Conservation (phyloP, 164 flowering plant genomes). For the Stephania cephalantha region DNA sequence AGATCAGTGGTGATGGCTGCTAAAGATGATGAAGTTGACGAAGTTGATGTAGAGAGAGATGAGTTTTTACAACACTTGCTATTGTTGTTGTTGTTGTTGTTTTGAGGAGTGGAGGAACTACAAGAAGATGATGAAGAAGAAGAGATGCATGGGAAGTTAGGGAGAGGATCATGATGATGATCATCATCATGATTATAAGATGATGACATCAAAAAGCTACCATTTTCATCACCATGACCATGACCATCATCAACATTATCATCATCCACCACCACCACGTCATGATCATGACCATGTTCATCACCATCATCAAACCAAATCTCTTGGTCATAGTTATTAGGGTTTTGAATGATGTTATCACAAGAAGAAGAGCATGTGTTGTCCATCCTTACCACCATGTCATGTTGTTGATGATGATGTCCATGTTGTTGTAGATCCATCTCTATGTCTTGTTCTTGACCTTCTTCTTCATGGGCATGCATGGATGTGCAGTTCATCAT, state of each 20-base stretch:
- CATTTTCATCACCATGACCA: constrained; percentile 12
- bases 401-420: too few species aligned
- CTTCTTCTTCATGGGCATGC: constrained; percentile 4
- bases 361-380: too few species aligned
- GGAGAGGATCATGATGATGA: constrained; percentile 59
- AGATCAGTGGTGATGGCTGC: neutral
- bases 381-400: too few species aligned
- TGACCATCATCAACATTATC: neutral
- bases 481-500: neutral
- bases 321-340: constrained; percentile 12
- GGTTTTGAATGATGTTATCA: too few species aligned
- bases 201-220: neutral
- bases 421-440: too few species aligned
- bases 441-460: neutral
- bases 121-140: constrained; percentile 40
- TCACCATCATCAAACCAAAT: constrained; percentile 37
- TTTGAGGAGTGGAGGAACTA: constrained; percentile 16
- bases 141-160: constrained; percentile 85
- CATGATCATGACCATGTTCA: constrained; percentile 26
- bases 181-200: constrained; percentile 19
- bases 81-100: constrained; percentile 5
- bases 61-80: constrained; percentile 22
- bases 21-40: constrained; percentile 33
- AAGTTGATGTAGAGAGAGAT: constrained; percentile 17
- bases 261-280: constrained; percentile 11